These are phyloP conservation scores for Endocarpon pusillum DNA, from an alignment of 495 filamentous ascomycete species.

Conservation along the genomic window DNA sequence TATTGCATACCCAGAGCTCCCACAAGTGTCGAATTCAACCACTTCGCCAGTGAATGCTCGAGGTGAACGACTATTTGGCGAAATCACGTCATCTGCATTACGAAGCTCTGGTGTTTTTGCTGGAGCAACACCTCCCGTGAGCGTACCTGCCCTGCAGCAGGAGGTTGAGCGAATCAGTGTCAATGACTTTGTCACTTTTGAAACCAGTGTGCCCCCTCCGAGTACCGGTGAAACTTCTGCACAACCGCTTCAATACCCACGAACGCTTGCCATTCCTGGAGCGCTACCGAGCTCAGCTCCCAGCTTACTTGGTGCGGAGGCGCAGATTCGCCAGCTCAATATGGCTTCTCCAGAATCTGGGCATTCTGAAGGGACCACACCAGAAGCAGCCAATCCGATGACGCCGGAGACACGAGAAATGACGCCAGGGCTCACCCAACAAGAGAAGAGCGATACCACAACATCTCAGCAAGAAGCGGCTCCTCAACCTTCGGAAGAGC, in stretches of 20 bases:
- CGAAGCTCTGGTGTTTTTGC: slow-evolving; percentile 38
- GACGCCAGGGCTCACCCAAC: slow-evolving; percentile 13
- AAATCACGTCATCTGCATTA: slow-evolving; percentile 55
- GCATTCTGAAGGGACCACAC: slow-evolving; percentile 10
- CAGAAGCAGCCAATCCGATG: slow-evolving; percentile 18
- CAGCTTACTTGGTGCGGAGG: slow-evolving; percentile 51
- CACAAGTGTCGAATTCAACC: slow-evolving; percentile 15
- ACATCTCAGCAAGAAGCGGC: slow-evolving; percentile 3
- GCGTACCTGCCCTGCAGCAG: slow-evolving; percentile 5
- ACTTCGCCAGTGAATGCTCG: background rate
- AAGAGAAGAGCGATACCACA: slow-evolving; percentile 5
- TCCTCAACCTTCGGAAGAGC: background rate
- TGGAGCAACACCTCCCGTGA: slow-evolving; percentile 13
- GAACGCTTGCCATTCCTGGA: slow-evolving; percentile 14
- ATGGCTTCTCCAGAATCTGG: slow-evolving; percentile 37
- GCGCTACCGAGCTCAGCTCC: slow-evolving; percentile 28
- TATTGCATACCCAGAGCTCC: slow-evolving; percentile 6
- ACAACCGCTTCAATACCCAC: background rate
- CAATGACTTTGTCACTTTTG: slow-evolving; percentile 23
- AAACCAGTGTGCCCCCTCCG: slow-evolving; percentile 14
- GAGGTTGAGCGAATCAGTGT: slow-evolving; percentile 12
- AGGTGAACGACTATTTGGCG: slow-evolving; percentile 53
- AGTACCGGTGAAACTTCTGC: slow-evolving; percentile 2
- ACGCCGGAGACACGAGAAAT: slow-evolving; percentile 19
- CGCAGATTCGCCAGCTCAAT: slow-evolving; percentile 46